Percentiles rank a stretch among this genome's conserved stretches.
These are phyloP conservation scores for Pestalotiopsis sp. DNA, from an alignment of 2,329 filamentous ascomycete species.

Conservation along the genomic window DNA sequence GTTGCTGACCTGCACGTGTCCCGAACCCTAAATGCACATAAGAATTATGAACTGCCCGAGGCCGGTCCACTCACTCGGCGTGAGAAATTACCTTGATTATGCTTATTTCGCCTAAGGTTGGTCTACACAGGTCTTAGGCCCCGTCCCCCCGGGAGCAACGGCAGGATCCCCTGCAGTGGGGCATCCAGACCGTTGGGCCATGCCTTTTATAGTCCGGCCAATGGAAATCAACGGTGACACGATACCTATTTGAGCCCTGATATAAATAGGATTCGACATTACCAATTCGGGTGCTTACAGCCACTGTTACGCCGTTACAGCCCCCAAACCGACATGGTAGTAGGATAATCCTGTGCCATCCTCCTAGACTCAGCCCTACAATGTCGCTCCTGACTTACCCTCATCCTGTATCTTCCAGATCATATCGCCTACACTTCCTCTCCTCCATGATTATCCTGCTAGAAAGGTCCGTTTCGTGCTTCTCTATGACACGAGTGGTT, in stretches of 20 bases:
- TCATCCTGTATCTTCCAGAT: not conserved
- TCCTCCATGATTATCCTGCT: not conserved
- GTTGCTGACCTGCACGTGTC: not conserved
- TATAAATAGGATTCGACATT: not conserved
- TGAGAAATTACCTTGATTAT: not conserved
- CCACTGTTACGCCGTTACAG: not conserved
- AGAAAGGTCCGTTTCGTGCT: not conserved
- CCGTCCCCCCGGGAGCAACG: not conserved
- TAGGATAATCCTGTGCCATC: not conserved
- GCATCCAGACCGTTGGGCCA: not conserved
- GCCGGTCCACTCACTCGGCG: no score
- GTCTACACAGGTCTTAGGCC: not conserved
- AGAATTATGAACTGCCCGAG: no score
- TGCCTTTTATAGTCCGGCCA: not conserved
- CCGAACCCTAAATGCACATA: no score
- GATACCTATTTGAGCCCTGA: not conserved
- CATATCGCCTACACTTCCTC: not conserved
- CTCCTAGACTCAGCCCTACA: not conserved
- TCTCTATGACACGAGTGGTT: not conserved
- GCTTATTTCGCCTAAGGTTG: slow-evolving; percentile 8
- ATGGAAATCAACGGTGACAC: not conserved
- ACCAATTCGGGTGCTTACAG: not conserved
- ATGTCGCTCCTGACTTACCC: not conserved
- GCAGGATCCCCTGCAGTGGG: not conserved
- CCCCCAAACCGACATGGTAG: not conserved